Percentiles rank a stretch among this genome's conserved stretches.
These are phyloP conservation scores for Yamadazyma diddensiae DNA, from an alignment of 1,139 yeast species.

Conservation along the genomic window DNA sequence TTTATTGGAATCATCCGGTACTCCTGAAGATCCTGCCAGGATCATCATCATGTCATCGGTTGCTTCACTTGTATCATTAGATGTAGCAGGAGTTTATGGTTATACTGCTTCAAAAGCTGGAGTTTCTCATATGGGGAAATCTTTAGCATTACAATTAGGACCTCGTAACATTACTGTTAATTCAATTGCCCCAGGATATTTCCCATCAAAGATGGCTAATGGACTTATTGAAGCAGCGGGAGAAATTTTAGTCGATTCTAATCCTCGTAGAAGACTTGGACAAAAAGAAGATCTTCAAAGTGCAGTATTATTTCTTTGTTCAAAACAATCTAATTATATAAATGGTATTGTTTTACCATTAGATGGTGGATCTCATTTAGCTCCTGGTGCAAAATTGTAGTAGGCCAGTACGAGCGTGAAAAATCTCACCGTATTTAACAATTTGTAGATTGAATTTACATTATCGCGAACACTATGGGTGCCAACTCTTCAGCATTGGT, in stretches of 20 bases:
- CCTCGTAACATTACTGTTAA: constrained; percentile 67
- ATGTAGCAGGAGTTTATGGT: constrained; percentile 58
- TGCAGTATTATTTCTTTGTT: constrained; percentile 57
- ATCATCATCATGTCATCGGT: constrained; percentile 68
- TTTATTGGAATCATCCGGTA: constrained; percentile 52
- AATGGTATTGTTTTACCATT: constrained; percentile 74
- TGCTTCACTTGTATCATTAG: constrained; percentile 45
- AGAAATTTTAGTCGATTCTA: constrained; percentile 41
- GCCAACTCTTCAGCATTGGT: constrained; percentile 63
- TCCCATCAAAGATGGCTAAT: constrained; percentile 74
- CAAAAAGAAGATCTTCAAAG: constrained; percentile 58
- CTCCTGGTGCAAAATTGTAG: constrained; percentile 18
- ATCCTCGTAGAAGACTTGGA: constrained; percentile 70
- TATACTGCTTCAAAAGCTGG: constrained; percentile 79
- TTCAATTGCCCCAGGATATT: constrained; percentile 74
- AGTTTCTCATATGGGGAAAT: constrained; percentile 65
- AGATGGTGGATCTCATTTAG: constrained; percentile 61
- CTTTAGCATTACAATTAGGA: constrained; percentile 62
- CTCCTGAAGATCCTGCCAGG: constrained; percentile 61
- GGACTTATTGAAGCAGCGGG: constrained; percentile 61
- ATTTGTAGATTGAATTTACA: background rate
- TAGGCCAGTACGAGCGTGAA: background rate
- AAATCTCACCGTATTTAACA: no score
- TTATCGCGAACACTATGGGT: constrained; percentile 46
- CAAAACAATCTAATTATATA: constrained; percentile 58